Conservation (phyloP, 495 filamentous ascomycete species). For the Neurospora africana region DNA sequence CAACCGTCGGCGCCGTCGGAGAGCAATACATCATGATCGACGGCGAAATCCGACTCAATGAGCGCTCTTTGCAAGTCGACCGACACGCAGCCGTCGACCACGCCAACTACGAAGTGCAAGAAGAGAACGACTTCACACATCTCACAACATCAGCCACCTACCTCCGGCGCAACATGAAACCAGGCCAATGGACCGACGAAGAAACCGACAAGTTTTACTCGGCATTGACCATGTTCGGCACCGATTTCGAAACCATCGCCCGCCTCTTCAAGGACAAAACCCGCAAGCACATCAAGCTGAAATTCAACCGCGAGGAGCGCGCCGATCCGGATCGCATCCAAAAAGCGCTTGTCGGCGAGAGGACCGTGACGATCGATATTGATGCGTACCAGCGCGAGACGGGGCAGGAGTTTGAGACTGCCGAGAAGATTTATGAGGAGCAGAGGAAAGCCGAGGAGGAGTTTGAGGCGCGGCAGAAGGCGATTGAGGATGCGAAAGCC, state of each 20-base stretch:
- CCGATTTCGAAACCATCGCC: slow-evolving; percentile 82
- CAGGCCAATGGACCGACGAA: slow-evolving; percentile 64
- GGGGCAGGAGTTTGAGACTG: slow-evolving; percentile 43
- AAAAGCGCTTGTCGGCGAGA: slow-evolving; percentile 50
- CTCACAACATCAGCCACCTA: slow-evolving; percentile 65
- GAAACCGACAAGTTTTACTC: slow-evolving; percentile 79
- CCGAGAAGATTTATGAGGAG: slow-evolving; percentile 59
- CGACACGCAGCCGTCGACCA: slow-evolving; percentile 53
- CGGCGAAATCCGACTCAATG: slow-evolving; percentile 73
- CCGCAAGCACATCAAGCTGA: slow-evolving; percentile 74
- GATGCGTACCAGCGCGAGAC: slow-evolving; percentile 56
- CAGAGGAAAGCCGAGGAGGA: slow-evolving; percentile 54
- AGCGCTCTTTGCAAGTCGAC: slow-evolving; percentile 67
- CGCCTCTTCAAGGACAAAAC: slow-evolving; percentile 68
- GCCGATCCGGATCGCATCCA: slow-evolving; percentile 59
- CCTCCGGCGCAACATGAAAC: slow-evolving; percentile 52
- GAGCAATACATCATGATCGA: slow-evolving; percentile 53
- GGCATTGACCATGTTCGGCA: slow-evolving; percentile 77
- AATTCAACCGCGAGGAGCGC: slow-evolving; percentile 89
- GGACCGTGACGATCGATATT: slow-evolving; percentile 50
- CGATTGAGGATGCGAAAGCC: slow-evolving; percentile 30
- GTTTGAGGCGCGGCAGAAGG: slow-evolving; percentile 46
- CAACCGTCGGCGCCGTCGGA: slow-evolving; percentile 9
- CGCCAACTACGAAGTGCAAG: slow-evolving; percentile 52
- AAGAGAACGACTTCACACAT: slow-evolving; percentile 76